Evolutionary conservation across 2,329 filamentous ascomycete species (phyloP).

Genomic region (Claviceps citrina): DNA sequence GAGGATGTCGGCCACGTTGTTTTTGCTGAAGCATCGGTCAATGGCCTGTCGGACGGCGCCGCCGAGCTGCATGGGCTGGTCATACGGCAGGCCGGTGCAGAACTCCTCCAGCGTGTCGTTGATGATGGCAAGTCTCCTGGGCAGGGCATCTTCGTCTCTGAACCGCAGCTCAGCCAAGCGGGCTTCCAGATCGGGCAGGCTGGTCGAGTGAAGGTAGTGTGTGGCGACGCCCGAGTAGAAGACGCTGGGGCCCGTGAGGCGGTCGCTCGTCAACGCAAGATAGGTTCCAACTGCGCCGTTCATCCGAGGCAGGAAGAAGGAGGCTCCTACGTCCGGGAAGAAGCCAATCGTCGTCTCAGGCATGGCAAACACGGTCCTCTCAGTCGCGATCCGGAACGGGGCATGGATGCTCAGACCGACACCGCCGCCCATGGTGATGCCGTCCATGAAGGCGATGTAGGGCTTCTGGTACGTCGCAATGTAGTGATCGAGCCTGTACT

Average conservation of each 20-base stretch:
- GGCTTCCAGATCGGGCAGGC: slow-evolving; percentile 63
- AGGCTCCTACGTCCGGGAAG: slow-evolving; percentile 94
- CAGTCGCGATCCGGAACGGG: slow-evolving; percentile 90
- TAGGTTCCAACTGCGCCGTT: slow-evolving; percentile 80
- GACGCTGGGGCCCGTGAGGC: slow-evolving; percentile 65
- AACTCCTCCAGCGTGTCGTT: slow-evolving; percentile 87
- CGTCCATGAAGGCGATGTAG: slow-evolving; percentile 91
- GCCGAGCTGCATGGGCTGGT: slow-evolving; percentile 49
- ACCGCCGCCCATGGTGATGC: slow-evolving; percentile 95
- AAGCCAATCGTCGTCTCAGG: slow-evolving; percentile 96
- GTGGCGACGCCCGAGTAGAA: slow-evolving; percentile 89
- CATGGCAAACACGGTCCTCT: slow-evolving; percentile 94
- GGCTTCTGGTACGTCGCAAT: slow-evolving; percentile 91
- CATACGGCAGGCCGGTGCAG: slow-evolving; percentile 65
- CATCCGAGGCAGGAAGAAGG: slow-evolving; percentile 87
- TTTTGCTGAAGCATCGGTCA: slow-evolving; percentile 63
- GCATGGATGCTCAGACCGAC: slow-evolving; percentile 90
- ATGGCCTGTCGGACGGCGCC: slow-evolving; percentile 65
- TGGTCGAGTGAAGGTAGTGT: slow-evolving; percentile 88
- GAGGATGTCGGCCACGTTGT: slow-evolving; percentile 56
- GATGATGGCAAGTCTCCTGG: slow-evolving; percentile 54
- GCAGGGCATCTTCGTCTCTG: slow-evolving; percentile 53
- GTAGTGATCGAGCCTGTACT: slow-evolving; percentile 91
- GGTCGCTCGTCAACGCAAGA: slow-evolving; percentile 78
- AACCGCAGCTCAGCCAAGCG: slow-evolving; percentile 84